phyloP scores from a whole-genome alignment of 345 rosid species.

The Citrus trifoliata region DNA sequence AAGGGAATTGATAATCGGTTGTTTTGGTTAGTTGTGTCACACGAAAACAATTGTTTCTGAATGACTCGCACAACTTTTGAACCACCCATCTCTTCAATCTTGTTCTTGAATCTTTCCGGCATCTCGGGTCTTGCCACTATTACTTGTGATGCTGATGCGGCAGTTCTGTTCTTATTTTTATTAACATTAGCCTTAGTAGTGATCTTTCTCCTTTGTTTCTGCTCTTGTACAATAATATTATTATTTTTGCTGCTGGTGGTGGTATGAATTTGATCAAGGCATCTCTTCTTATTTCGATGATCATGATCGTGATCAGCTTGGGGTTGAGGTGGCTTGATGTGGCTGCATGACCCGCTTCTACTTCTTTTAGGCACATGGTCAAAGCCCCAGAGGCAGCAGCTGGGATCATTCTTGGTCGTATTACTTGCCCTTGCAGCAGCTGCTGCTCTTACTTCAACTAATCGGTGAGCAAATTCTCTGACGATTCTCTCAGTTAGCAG shows the following conservation, averaged over 20 bases:
- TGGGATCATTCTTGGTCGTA: not conserved
- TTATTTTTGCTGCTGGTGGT: not conserved
- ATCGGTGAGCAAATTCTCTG: not conserved
- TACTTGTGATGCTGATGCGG: not conserved
- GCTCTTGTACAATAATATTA: not conserved
- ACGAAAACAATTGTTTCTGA: not conserved
- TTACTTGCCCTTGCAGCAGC: not conserved
- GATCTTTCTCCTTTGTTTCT: not conserved
- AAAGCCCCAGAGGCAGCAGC: not conserved
- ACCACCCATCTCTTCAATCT: not conserved
- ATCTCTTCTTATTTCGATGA: not conserved
- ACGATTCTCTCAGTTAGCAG: not conserved
- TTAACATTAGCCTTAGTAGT: not conserved
- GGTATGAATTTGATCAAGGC: not conserved
- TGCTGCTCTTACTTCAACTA: not conserved
- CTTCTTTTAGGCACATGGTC: not conserved
- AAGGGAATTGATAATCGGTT: not conserved
- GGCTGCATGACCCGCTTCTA: not conserved
- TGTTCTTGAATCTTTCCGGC: not conserved
- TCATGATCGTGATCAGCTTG: not conserved
- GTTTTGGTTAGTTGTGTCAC: too few species aligned
- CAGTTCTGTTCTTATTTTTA: not conserved
- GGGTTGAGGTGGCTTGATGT: not conserved
- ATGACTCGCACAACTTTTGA: not conserved
- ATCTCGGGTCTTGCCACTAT: not conserved